Evolutionary conservation across 441 rosid genomes (phyloP), one percentile per base, ranked within the genome.

Genomic region (Arabidopsis hybrid): DNA sequence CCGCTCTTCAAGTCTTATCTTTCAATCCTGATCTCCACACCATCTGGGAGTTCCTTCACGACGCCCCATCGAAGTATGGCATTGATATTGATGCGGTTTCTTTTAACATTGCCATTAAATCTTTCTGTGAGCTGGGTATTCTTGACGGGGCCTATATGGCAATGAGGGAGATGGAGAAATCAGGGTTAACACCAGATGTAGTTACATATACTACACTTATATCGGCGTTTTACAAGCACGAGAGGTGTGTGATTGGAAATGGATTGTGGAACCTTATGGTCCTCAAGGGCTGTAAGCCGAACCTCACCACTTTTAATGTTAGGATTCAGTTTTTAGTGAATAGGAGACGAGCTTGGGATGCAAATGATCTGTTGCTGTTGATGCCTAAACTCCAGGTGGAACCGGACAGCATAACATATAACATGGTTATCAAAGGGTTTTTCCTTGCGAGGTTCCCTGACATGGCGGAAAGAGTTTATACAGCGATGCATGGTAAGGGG

Each of bases 201-300:
- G 40, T 90, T 65, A 87, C 95, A 1, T 91, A 81, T 60, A 89
- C 93, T 10, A 89, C 93, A 3, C 92, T 91, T 72, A 75, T 88
- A 51, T 84, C 92, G 0, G 88, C 93, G 35, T 87, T 81, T 65
- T 91, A 90, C 84, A 83, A 82, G 83, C 76, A 72, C 1, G 80
- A 85, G 16, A 72, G 79, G 57, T 76, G 71, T 46, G 80, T 83
- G 81, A 75, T 89, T 67, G 88, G 89, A 46, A 88, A 88, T 51
- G 93, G 97, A 12, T 62, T 89, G 67, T 91, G 97, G 97, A 91
- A 88, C 69, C 87, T 81, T 75, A 88, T 89, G 93, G 83, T 89
- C 60, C 87, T 75, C 56, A 89, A 84, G 79, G 88, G 97, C 1
- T 88, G 95, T 68, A 79, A 43, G 46, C 97, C 97, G 21, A 88